Evolutionary conservation across 2,329 filamentous ascomycete genomes (phyloP).

Genomic region (Talaromyces sp.): DNA sequence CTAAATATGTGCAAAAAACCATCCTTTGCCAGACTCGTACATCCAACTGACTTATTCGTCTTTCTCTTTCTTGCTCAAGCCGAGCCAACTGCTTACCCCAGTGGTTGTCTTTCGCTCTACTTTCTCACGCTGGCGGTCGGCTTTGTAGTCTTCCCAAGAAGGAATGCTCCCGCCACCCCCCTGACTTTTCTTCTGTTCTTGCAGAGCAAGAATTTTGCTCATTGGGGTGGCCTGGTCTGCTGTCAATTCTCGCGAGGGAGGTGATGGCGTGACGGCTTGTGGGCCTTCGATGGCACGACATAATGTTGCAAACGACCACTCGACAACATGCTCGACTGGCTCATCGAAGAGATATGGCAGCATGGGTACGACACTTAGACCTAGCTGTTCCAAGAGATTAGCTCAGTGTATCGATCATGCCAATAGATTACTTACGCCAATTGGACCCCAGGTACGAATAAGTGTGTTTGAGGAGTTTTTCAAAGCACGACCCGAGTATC

Average conservation of each 20-base stretch:
- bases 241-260: constrained; percentile 23
- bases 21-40: not conserved
- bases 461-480: constrained; percentile 73
- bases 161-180: constrained; percentile 14
- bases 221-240: constrained; percentile 23
- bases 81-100: constrained; percentile 22
- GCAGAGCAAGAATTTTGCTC: constrained; percentile 23
- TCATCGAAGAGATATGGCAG: constrained; percentile 83
- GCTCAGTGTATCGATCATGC: not conserved
- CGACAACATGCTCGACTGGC: constrained; percentile 86
- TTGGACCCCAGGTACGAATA: constrained; percentile 81
- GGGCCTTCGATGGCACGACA: constrained; percentile 70
- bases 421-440: constrained; percentile 63
- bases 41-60: constrained; percentile 12
- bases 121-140: constrained; percentile 27
- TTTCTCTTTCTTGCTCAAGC: constrained; percentile 20
- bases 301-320: constrained; percentile 81
- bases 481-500: constrained; percentile 81
- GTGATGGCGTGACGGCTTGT: constrained; percentile 46
- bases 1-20: constrained; percentile 1
- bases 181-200: constrained; percentile 21
- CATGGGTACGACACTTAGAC: constrained; percentile 72
- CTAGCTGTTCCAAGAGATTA: constrained; percentile 45
- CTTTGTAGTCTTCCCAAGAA: constrained; percentile 37
- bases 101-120: constrained; percentile 26